Evolutionary conservation across 139 green algal genomes (phyloP).

Genomic region (Diplosphaera chodatii): DNA sequence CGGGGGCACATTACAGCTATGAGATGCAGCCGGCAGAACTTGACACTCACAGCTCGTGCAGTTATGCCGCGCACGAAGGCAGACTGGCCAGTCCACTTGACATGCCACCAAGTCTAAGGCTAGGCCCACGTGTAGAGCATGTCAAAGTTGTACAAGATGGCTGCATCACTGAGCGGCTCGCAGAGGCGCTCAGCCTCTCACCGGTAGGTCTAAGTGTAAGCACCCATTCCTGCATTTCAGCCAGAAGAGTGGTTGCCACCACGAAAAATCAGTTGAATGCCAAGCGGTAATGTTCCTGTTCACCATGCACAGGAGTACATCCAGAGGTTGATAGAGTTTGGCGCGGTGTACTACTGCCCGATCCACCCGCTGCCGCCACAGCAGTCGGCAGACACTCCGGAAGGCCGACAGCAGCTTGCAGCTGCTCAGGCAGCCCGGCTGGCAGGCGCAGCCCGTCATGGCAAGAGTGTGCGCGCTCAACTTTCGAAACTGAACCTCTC

Average conservation of each 20-base stretch:
- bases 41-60: too few relatives aligned
- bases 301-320: conserved; percentile 19
- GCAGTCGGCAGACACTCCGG: neutral
- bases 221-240: neutral
- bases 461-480: conserved; percentile 23
- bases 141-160: neutral
- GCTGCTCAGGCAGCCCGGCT: conserved; percentile 5
- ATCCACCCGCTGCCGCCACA: conserved; percentile 33
- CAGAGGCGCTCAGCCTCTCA: conserved; percentile 2
- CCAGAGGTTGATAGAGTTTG: conserved; percentile 60
- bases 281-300: neutral
- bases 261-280: neutral
- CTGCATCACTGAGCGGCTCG: conserved; percentile 1
- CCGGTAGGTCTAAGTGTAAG: neutral
- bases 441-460: conserved; percentile 14
- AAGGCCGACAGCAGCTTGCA: conserved; percentile 3
- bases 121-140: conserved; percentile 21
- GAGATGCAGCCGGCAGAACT: too few relatives aligned
- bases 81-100: too few relatives aligned
- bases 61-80: too few relatives aligned
- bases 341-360: conserved; percentile 56
- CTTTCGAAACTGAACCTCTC: neutral
- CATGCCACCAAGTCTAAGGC: neutral
- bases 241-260: neutral
- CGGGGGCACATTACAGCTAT: too few relatives aligned